Conservation (phyloP, 768 basidiomycete genomes). For the Leucocoprinus birnbaumii region DNA sequence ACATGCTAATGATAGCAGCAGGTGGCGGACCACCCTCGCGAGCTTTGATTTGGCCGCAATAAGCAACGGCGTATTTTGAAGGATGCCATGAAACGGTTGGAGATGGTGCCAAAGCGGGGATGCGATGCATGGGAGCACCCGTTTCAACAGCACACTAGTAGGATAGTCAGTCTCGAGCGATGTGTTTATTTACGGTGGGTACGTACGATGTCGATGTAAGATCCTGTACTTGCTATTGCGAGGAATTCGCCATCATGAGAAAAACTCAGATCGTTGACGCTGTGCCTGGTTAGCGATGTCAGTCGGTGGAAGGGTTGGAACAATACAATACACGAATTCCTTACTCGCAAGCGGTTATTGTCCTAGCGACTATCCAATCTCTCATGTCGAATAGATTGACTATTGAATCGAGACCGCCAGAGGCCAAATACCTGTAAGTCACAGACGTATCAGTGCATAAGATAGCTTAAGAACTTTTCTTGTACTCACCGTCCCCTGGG, state of each 20-base stretch:
- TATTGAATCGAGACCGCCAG: slow-evolving; percentile 80
- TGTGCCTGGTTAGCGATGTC: slow-evolving; percentile 50
- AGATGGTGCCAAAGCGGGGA: slow-evolving; percentile 68
- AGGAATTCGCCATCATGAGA: slow-evolving; percentile 83
- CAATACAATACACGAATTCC: slow-evolving; percentile 23
- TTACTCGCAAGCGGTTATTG: slow-evolving; percentile 79
- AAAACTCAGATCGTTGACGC: slow-evolving; percentile 74
- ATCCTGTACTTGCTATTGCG: slow-evolving; percentile 69
- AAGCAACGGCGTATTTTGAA: slow-evolving; percentile 76
- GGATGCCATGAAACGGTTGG: slow-evolving; percentile 83
- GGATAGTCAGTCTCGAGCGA: background rate
- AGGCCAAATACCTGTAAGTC: slow-evolving; percentile 63
- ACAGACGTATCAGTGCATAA: slow-evolving; percentile 2
- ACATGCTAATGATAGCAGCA: slow-evolving; percentile 68
- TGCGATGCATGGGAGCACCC: slow-evolving; percentile 69
- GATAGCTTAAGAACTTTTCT: background rate
- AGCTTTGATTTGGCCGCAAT: slow-evolving; percentile 72
- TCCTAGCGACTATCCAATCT: slow-evolving; percentile 80
- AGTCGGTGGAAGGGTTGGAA: slow-evolving; percentile 4
- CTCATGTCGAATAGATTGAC: slow-evolving; percentile 76
- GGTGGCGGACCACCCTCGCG: slow-evolving; percentile 66
- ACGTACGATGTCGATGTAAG: slow-evolving; percentile 77
- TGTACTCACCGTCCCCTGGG: slow-evolving; percentile 64
- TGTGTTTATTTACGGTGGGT: background rate
- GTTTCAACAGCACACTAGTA: slow-evolving; percentile 84